These are phyloP conservation scores for Hyaloscypha bicolor DNA, from an alignment of 495 filamentous ascomycete species.

Conservation along the genomic window DNA sequence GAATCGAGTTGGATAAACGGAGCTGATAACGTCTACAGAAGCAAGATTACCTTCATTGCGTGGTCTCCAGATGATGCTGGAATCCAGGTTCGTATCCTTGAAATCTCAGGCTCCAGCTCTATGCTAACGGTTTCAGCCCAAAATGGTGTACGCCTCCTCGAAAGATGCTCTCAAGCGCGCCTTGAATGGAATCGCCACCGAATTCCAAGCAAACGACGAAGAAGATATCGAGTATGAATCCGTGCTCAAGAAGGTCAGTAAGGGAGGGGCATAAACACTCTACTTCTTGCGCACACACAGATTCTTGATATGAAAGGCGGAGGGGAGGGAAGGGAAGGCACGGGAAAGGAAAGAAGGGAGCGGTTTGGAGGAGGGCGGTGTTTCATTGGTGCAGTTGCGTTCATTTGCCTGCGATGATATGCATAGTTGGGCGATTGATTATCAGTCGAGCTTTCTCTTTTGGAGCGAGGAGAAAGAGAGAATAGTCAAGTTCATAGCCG, in stretches of 20 bases:
- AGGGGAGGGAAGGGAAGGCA: constrained; percentile 2
- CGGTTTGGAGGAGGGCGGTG: neutral
- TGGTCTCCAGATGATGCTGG: constrained; percentile 88
- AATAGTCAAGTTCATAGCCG: constrained; percentile 8
- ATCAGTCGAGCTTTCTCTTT: constrained; percentile 12
- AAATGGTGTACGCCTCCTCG: constrained; percentile 97
- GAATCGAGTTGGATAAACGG: neutral
- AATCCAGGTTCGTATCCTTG: constrained; percentile 66
- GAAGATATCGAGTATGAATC: constrained; percentile 86
- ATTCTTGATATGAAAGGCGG: neutral
- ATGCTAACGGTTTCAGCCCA: constrained; percentile 52
- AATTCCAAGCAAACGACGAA: constrained; percentile 91
- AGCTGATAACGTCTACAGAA: constrained; percentile 51
- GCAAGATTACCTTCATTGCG: constrained; percentile 94
- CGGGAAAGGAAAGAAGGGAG: too few relatives aligned
- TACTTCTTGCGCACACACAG: constrained; percentile 8
- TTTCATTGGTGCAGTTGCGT: constrained; percentile 22
- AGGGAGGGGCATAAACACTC: constrained; percentile 54
- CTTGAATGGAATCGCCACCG: constrained; percentile 74
- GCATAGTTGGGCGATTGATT: constrained; percentile 23
- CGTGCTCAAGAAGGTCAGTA: constrained; percentile 78
- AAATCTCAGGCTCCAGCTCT: neutral
- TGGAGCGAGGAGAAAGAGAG: neutral
- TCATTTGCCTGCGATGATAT: constrained; percentile 24
- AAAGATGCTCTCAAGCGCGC: constrained; percentile 89